These are phyloP conservation scores for Westerdykella aurantiaca DNA, from an alignment of 2,329 filamentous ascomycete species.

Conservation along the genomic window DNA sequence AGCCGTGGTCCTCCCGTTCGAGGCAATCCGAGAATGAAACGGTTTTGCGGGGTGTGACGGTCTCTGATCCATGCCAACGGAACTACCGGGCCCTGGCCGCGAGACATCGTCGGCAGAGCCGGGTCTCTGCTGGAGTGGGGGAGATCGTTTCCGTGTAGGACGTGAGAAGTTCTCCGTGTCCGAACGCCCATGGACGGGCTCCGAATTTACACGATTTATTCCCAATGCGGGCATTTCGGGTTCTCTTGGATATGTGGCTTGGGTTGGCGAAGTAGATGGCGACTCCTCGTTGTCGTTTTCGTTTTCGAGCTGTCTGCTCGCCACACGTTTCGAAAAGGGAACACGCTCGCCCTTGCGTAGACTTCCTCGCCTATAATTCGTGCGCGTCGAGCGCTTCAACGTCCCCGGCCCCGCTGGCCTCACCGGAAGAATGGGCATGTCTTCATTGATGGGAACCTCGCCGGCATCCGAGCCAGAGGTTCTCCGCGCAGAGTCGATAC, in stretches of 20 bases:
- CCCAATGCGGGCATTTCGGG: constrained; percentile 42
- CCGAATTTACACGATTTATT: constrained; percentile 62
- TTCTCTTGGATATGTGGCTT: constrained; percentile 14
- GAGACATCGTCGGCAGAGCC: constrained; percentile 22
- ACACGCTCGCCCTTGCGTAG: constrained; percentile 70
- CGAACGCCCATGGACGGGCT: constrained; percentile 48
- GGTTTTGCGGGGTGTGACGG: constrained; percentile 39
- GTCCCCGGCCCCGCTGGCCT: constrained; percentile 68
- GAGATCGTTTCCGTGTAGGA: constrained; percentile 39
- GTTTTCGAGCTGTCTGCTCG: constrained; percentile 49
- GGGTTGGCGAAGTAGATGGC: constrained; percentile 46
- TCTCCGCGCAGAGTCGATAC: constrained; percentile 45
- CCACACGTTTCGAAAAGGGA: constrained; percentile 67
- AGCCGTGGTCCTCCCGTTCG: constrained; percentile 52
- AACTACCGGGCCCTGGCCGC: constrained; percentile 12
- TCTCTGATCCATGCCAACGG: constrained; percentile 28
- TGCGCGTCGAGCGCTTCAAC: constrained; percentile 82
- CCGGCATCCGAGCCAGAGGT: constrained; percentile 34
- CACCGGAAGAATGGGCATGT: constrained; percentile 80
- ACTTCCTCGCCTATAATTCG: constrained; percentile 85
- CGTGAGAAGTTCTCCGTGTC: constrained; percentile 54
- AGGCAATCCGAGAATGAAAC: constrained; percentile 53
- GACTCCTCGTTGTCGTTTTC: constrained; percentile 55
- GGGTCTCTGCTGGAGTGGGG: constrained; percentile 17
- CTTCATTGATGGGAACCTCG: constrained; percentile 50